Evolutionary conservation across 306 rosid species (phyloP), one percentile per base, ranked within the genome.

Genomic region (Delonix regia): DNA sequence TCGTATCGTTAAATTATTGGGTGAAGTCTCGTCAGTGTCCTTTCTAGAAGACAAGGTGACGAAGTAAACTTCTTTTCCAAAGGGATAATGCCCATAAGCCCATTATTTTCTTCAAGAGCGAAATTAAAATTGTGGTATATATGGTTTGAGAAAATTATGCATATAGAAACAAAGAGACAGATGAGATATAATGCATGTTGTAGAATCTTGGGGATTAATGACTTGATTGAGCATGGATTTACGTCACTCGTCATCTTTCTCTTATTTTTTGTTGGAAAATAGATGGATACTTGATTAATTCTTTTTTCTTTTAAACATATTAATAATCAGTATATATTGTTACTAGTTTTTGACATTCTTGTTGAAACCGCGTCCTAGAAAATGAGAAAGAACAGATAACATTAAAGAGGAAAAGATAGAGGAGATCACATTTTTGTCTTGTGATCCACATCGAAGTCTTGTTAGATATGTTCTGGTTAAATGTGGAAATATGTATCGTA

Each of bases 161-260:
- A 38, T 4, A 22, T 39, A 48, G 22, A 42, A 55, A 38, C 72
- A 39, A 19, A 41, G 52, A 41, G 55, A 73, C 52, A 73, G n/a
- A 18, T 39, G 39, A 73, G 14, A 73, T 73, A 53, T 15, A 15
- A 24, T 39, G 16, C 68, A 25, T 25, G 42, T 30, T 15, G 11
- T 55, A 73, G 55, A 39, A 39, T 73, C 65, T 56, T 39, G 39
- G 65, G 56, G 56, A 49, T 49, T 49, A 18, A 49, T 49, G 18
- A n/a, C 42, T 59, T 30, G 28, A 27, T 16, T 30, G 13, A 30
- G n/a, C 13, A 30, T 47, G 42, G 28, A 69, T 27, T 25, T 27
- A 7, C 39, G 9, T 25, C 22, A 41, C 39, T 21, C n/a, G 13
- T 38, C 71, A 7, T 12, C 28, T 18, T 38, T 24, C 11, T 49